Conservation (phyloP, 164 flowering plant genomes). For the Sextonia rubra region DNA sequence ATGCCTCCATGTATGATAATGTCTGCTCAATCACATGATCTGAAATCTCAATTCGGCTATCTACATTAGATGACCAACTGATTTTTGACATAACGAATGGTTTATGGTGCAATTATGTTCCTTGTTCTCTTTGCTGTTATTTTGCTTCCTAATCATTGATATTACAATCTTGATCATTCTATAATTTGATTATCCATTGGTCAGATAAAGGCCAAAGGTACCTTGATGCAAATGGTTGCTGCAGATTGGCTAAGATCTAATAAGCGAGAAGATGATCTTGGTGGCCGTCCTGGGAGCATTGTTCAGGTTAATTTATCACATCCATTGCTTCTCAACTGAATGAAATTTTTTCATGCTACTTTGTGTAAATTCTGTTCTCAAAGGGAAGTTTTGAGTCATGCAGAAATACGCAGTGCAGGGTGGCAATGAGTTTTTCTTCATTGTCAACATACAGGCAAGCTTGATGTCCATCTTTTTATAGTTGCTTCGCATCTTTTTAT, state of each 20-base stretch:
- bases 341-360: background rate
- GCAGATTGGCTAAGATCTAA: conserved; percentile 88
- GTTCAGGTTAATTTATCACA: conserved; percentile 52
- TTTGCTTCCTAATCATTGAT: background rate
- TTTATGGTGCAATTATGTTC: no score
- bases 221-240: conserved; percentile 82
- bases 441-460: conserved; percentile 81
- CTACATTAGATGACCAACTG: no score
- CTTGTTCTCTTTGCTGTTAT: no score
- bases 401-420: conserved; percentile 78
- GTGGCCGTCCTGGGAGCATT: conserved; percentile 64
- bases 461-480: background rate
- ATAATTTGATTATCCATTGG: background rate
- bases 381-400: conserved; percentile 11
- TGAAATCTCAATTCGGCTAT: no score
- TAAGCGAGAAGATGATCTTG: conserved; percentile 80
- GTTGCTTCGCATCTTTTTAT: conserved; percentile 1
- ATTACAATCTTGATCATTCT: background rate
- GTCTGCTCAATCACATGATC: no score
- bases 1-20: no score
- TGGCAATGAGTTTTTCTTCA: conserved; percentile 81
- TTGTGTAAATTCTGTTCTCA: conserved; percentile 4
- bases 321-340: background rate
- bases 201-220: conserved; percentile 64
- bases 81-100: no score